These are phyloP conservation scores for Setaria viridis DNA, from an alignment of 202 grass and related monocot genomes.

Conservation along the genomic window DNA sequence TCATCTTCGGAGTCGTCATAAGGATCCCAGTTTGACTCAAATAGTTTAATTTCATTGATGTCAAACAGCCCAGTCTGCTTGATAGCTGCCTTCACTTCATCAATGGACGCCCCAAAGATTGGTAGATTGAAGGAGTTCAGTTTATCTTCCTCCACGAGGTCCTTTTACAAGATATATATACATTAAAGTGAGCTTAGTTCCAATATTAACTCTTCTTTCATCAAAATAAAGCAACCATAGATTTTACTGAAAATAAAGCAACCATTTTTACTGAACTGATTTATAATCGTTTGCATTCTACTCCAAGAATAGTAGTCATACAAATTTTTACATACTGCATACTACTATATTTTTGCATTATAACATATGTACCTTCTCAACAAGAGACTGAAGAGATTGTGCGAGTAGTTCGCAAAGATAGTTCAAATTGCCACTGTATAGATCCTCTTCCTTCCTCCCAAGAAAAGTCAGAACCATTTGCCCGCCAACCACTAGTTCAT, in stretches of 20 bases:
- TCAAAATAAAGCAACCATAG: not conserved
- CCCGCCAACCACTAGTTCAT: constrained; percentile 46
- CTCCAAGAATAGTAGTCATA: not conserved
- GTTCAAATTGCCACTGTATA: not conserved
- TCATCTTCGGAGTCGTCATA: not conserved
- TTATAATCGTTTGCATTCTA: not conserved
- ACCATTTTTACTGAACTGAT: not conserved
- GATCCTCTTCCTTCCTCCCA: constrained; percentile 35
- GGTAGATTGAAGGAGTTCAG: constrained; percentile 37
- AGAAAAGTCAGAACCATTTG: constrained; percentile 49
- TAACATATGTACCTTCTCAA: not conserved
- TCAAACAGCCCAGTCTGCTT: constrained; percentile 8
- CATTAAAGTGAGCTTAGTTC: not conserved
- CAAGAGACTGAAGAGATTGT: constrained; percentile 3
- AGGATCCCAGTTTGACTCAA: constrained; percentile 36
- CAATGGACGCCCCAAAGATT: not conserved
- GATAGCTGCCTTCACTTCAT: constrained; percentile 40
- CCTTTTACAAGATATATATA: not conserved
- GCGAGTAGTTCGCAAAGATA: constrained; percentile 10
- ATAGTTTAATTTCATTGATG: not conserved
- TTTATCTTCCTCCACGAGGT: not conserved
- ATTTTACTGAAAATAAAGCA: no score
- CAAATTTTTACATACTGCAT: not conserved
- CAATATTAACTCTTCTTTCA: not conserved
- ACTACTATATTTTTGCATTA: not conserved